Base-by-base conservation (phyloP, 192 early-diverging fungal species). In the Umbelopsis ramanniana region DNA sequence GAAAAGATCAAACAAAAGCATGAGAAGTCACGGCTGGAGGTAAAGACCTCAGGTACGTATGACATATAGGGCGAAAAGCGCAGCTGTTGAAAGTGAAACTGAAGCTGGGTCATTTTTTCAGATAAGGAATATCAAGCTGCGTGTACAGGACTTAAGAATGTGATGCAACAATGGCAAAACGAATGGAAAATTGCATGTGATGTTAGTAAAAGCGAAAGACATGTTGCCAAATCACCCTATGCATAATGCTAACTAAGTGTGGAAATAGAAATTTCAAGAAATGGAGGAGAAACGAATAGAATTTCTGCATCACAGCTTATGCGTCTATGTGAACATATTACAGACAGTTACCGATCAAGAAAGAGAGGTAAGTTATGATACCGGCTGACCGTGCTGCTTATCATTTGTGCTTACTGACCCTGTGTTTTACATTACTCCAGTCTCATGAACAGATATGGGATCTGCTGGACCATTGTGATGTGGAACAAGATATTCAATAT, bases 241-340 rank as follows among this genome's bases (percentile, higher is more conserved):
- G 40, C 8, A 40, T 9, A 19, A n/a, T 21, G 46, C 29, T 67
- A 35, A 53, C 21, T 26, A 21, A 22, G 46, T 6, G 37, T 37
- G 29, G 22, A 26, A 26, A 7, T 22, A 88, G 86, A 83, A 76
- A 82, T 89, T 87, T 46, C 87, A 89, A 84, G 43, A 78, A 38
- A 72, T 94, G 46, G 92, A 94, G 77, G 92, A 93, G 71, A 86
- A 94, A 71, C 81, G 92, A 37, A 78, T 94, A 10, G 90, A 92
- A 37, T 92, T 89, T 43, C 73, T 92, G 45, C 85, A 89, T 52
- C 87, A 83, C 5, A 75, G 74, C 17, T 80, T 94, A 55, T 92
- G 91, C 86, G 82, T 84, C 11, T 94, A 89, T 74, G 87, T 89
- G 2, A 94, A 94, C 69, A 83, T 94, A 45, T 83, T 93, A 9